Evolutionary conservation across 805 yeast genomes (phyloP), one percentile per base, ranked within the genome.

Genomic region (Yarrowia divulgata): DNA sequence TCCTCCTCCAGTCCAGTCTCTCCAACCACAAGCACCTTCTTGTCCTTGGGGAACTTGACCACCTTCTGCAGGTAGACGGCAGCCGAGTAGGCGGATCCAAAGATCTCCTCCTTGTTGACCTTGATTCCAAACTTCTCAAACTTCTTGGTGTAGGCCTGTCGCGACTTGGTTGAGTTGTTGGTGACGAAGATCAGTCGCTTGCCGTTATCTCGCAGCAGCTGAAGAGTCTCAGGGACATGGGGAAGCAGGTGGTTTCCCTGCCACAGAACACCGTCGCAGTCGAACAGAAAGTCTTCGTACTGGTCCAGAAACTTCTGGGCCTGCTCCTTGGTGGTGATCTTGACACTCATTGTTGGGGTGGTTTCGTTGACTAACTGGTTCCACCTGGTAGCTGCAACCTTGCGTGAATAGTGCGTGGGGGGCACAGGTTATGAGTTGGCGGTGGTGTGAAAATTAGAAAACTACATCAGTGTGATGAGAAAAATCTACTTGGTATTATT

Each of bases 241-340:
- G 98, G 98, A 60, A 95, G 82, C 32, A 91, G 79, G 72, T 88
- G 90, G 71, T 86, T 87, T 1, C 98, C 98, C 62, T 90, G 80
- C 99, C 99, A 95, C 70, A 95, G 82, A 5, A 95, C 99, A 40
- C 99, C 99, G 77, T 95, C 99, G 81, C 99, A 95, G 76, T 95
- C 99, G 77, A 95, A 95, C 73, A 95, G 81, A 74, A 93, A 94
- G 70, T 91, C 92, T 76, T 93, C 97, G 77, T 89, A 90, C 67
- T 82, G 76, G 72, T 84, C 85, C 10, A 95, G 79, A 58, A 95
- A 80, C 8, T 79, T 75, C 67, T 84, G 73, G 42, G 74, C 79
- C 50, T 70, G 73, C 49, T 71, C 72, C 32, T 71, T 72, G 16
- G 73, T 69, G 42, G 74, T 71, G 62, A 78, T 70, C 69, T 73